Evolutionary conservation across 805 yeast genomes (phyloP).

Genomic region (Blastobotrys terrestris): DNA sequence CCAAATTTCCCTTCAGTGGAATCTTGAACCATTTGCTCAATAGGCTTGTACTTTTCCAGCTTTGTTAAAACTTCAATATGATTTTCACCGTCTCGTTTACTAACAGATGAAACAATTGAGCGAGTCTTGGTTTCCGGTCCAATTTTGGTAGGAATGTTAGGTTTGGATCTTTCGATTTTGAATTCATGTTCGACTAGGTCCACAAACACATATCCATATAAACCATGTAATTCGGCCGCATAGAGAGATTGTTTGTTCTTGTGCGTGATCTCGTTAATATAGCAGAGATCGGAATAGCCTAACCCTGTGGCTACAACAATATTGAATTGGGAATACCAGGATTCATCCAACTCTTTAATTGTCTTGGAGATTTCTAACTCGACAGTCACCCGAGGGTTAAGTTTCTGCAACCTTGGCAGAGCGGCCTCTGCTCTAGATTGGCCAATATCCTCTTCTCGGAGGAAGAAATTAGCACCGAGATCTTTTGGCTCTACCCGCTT

Average conservation of each 20-base stretch:
- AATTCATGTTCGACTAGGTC: slow-evolving; percentile 64
- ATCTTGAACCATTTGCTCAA: slow-evolving; percentile 27
- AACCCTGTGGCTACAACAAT: slow-evolving; percentile 73
- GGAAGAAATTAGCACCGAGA: slow-evolving; percentile 68
- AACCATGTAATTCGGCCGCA: slow-evolving; percentile 63
- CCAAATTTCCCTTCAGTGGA: slow-evolving; percentile 14
- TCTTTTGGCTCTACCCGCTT: slow-evolving; percentile 52
- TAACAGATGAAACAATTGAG: slow-evolving; percentile 37
- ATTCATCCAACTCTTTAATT: slow-evolving; percentile 27
- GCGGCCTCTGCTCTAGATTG: slow-evolving; percentile 49
- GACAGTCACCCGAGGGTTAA: slow-evolving; percentile 84
- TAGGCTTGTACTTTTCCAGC: slow-evolving; percentile 34
- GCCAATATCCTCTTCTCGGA: slow-evolving; percentile 53
- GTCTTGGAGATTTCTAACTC: slow-evolving; percentile 40
- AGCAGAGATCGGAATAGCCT: slow-evolving; percentile 17
- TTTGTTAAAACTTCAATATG: slow-evolving; percentile 34
- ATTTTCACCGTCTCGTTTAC: slow-evolving; percentile 25
- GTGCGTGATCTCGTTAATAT: slow-evolving; percentile 54
- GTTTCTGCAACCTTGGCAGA: slow-evolving; percentile 50
- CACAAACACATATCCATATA: slow-evolving; percentile 74
- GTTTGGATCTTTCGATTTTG: slow-evolving; percentile 19
- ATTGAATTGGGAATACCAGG: slow-evolving; percentile 52
- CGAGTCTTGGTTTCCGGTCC: slow-evolving; percentile 44
- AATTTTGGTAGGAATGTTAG: slow-evolving; percentile 33
- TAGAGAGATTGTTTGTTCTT: slow-evolving; percentile 56